Evolutionary conservation across 257 asterid genomes (phyloP), one percentile per base, ranked within the genome.

Genomic region (Penstemon davidsonii): DNA sequence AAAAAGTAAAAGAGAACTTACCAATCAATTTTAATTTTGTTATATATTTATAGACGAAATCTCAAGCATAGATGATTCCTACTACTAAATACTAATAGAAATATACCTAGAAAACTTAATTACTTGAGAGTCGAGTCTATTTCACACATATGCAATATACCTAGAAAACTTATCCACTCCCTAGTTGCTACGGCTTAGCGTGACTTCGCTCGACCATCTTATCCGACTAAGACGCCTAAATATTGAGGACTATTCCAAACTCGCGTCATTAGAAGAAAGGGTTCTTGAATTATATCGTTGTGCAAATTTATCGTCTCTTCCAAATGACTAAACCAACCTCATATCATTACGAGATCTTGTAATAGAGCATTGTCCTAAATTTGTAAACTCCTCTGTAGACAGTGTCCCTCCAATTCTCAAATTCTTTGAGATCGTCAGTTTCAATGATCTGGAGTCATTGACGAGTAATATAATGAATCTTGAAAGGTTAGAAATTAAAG

Each of bases 281-380:
- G 87, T 85, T 67, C 76, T 87, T 47, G 95, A 87, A 76, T 69
- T 85, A 64, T 85, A 85, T 49, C 71, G 75, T n/a, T 87, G 88
- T 68, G 70, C 76, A 6, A 81, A 59, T 66, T 54, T 85, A 9
- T 43, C 51, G 36, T 67, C 80, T 68, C 85, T 87, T 58, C 84
- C 91, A 5, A 64, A 75, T 49, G 79, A 78, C 44, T 69, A 83
- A 74, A 79, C 83, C 78, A 71, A 40, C 62, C 75, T 81, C 43
- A 44, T 25, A 64, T 75, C 82, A 4, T 55, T 87, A 63, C 64
- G 87, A 40, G 88, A 87, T 76, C 76, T 87, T 51, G 85, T 85
- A 41, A 79, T 85, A 45, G 83, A 84, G 62, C 77, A 81, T 52
- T 87, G 88, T 76, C 43, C 78, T 6, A 81, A 66, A 64, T 80